phyloP scores from a whole-genome alignment of 2,329 filamentous ascomycete species.

The Fusarium brachygibbosum region DNA sequence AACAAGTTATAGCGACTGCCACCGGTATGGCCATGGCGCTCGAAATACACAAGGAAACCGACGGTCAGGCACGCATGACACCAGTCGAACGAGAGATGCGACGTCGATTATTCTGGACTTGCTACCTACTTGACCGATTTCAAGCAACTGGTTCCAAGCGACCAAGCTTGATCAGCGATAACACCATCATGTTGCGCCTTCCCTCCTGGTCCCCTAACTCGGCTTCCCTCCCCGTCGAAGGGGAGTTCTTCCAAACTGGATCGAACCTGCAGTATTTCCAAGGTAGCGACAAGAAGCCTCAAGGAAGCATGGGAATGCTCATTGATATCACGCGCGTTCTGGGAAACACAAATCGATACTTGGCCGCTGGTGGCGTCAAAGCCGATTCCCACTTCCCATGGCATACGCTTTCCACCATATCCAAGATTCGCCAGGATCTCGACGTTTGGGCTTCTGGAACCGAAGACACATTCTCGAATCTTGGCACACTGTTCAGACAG shows the following conservation, averaged over 20 bases:
- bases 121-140: conserved; percentile 89
- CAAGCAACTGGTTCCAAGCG: conserved; percentile 84
- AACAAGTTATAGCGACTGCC: conserved; percentile 70
- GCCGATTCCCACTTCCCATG: conserved; percentile 92
- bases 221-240: conserved; percentile 74
- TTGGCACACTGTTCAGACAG: conserved; percentile 81
- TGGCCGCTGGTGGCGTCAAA: conserved; percentile 87
- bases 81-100: conserved; percentile 80
- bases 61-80: conserved; percentile 71
- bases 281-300: conserved; percentile 75
- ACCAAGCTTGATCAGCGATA: conserved; percentile 83
- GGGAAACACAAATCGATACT: conserved; percentile 85
- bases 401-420: conserved; percentile 87
- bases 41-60: conserved; percentile 82
- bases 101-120: conserved; percentile 88
- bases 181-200: conserved; percentile 79
- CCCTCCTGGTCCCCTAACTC: conserved; percentile 79
- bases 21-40: conserved; percentile 87
- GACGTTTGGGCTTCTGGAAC: conserved; percentile 88
- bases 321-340: conserved; percentile 88
- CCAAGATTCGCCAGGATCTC: conserved; percentile 86
- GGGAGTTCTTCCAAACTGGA: conserved; percentile 83
- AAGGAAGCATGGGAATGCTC: conserved; percentile 83
- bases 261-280: conserved; percentile 82
- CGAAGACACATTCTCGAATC: conserved; percentile 81